Evolutionary conservation across 192 early-diverging fungal species (phyloP), one percentile per base, ranked within the genome.

Genomic region (Coemansia erecta): DNA sequence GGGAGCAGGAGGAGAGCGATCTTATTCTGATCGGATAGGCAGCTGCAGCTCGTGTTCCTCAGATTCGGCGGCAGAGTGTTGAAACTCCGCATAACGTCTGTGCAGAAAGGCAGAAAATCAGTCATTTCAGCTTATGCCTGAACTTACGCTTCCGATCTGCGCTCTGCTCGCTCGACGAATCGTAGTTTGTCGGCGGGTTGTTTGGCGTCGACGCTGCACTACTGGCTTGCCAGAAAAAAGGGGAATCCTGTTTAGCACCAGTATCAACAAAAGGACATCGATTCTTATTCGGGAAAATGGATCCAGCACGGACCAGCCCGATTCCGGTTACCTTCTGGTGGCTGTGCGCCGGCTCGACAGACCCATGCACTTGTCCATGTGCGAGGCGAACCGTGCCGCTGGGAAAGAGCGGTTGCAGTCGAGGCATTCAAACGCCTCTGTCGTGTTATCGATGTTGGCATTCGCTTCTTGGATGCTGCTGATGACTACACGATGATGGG

Each of bases 291-390:
- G 8, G 21, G 24, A 6, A 33, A 1, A 31, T 33, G 12, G 12
- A 33, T 26, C 0, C 19, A 1, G 37, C 15, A 21, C 14, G 17
- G 11, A 6, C 7, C 37, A 9, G 11, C 53, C 35, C 1, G 35
- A 15, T 28, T 56, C 15, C n/a, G 48, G 18, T 60, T 71, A 80
- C 77, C 71, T 73, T 67, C 77, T 72, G 9, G 71, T 70, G 17
- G 77, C 65, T 15, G 71, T 62, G 23, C 77, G 77, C 33, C 78
- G 68, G 64, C 78, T 75, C 48, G 68, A 68, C 31, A 95, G 71
- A 8, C 94, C 94, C 57, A 95, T 77, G 80, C 94, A 95, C 62
- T 94, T 95, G 81, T 94, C 92, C 42, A 95, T 81, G 67, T 95
- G 94, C 26, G 92, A 85, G 5, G 94, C 94, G 68, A 92, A 95